These are phyloP conservation scores for Arabidopsis suecica DNA, from an alignment of 345 rosid species.

Conservation along the genomic window DNA sequence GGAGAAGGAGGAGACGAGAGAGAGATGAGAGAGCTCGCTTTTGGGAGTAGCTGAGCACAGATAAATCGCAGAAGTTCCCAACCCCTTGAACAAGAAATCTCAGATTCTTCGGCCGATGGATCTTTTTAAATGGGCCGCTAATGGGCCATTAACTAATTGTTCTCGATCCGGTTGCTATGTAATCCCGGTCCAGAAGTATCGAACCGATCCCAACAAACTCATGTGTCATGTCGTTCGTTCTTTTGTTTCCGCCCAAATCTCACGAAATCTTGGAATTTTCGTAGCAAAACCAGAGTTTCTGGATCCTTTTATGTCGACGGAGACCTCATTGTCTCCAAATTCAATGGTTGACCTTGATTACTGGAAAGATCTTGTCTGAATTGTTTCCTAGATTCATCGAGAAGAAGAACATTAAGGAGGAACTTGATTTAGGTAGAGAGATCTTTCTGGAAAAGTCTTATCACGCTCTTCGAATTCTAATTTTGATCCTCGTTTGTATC, in stretches of 20 bases:
- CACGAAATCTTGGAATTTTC: background rate
- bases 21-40: slow-evolving; percentile 20
- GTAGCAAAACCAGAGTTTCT: slow-evolving; percentile 2
- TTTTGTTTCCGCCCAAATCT: background rate
- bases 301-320: background rate
- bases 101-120: slow-evolving; percentile 39
- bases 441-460: background rate
- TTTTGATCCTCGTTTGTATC: background rate
- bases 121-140: slow-evolving; percentile 28
- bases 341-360: background rate
- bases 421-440: background rate
- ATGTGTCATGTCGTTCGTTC: background rate
- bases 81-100: slow-evolving; percentile 52
- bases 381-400: background rate
- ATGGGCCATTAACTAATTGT: slow-evolving; percentile 25
- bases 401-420: slow-evolving; percentile 1
- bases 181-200: background rate
- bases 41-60: slow-evolving; percentile 32
- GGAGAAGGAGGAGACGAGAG: background rate
- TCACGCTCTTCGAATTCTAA: background rate
- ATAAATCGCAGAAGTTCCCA: slow-evolving; percentile 13
- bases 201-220: slow-evolving; percentile 14
- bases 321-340: background rate
- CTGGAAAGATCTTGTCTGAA: background rate
- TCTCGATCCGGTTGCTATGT: slow-evolving; percentile 7